These are phyloP conservation scores for Daldinia sp. DNA, from an alignment of 2,329 filamentous ascomycete genomes.

Conservation along the genomic window DNA sequence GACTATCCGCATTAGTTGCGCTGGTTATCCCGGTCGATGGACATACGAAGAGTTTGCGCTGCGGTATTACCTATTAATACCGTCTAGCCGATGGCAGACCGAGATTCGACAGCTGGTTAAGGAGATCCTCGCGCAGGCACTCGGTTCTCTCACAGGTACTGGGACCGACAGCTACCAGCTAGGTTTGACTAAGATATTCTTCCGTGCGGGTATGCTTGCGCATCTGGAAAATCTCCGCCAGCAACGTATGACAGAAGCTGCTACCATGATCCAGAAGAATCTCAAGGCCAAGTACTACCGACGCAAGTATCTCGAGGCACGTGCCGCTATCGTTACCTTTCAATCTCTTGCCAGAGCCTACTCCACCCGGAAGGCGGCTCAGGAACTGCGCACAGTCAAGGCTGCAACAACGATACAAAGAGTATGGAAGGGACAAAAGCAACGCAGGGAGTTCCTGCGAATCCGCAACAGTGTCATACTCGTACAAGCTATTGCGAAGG, in stretches of 20 bases:
- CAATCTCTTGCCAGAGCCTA: constrained; percentile 84
- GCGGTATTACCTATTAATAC: constrained; percentile 97
- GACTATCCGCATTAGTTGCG: constrained; percentile 96
- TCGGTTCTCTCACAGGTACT: constrained; percentile 80
- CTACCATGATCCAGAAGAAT: constrained; percentile 99
- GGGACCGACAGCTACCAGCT: constrained; percentile 95
- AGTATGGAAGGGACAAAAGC: constrained; percentile 92
- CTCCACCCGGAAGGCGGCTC: constrained; percentile 79
- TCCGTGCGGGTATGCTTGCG: constrained; percentile 98
- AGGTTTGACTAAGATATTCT: constrained; percentile 98
- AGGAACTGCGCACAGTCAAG: constrained; percentile 84
- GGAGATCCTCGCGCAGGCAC: constrained; percentile 87
- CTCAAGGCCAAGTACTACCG: constrained; percentile 95
- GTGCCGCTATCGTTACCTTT: constrained; percentile 81
- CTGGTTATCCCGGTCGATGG: constrained; percentile 97
- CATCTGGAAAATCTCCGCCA: constrained; percentile 96
- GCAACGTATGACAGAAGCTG: constrained; percentile 89
- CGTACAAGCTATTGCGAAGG: constrained; percentile 91
- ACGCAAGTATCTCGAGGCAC: constrained; percentile 87
- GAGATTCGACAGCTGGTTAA: constrained; percentile 96
- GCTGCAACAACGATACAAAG: constrained; percentile 95
- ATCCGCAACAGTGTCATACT: constrained; percentile 87
- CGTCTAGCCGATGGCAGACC: constrained; percentile 88
- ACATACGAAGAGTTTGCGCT: constrained; percentile 98
- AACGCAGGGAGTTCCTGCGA: constrained; percentile 81